These are phyloP conservation scores for Boletus mariae DNA, from an alignment of 1,284 basidiomycete species.

Conservation along the genomic window DNA sequence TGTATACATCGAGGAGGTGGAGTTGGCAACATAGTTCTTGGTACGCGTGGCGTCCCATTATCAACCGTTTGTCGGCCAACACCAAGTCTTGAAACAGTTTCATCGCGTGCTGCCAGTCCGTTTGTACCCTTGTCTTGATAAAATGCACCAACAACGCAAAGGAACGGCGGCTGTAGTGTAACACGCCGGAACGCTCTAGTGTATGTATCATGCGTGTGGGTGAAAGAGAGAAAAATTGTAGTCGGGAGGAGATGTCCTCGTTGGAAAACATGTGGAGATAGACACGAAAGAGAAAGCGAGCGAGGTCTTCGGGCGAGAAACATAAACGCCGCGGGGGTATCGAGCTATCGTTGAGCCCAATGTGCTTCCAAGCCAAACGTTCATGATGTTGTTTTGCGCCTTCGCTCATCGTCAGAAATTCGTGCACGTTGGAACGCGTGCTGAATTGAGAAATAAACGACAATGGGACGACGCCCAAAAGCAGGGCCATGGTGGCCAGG, in stretches of 20 bases:
- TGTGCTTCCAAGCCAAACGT: slow-evolving; percentile 41
- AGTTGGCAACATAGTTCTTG: slow-evolving; percentile 43
- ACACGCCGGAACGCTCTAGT: neutral
- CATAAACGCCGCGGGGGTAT: slow-evolving; percentile 16
- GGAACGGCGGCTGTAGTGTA: slow-evolving; percentile 43
- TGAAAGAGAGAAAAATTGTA: neutral
- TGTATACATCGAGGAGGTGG: slow-evolving; percentile 31
- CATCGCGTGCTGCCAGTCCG: slow-evolving; percentile 36
- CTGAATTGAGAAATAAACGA: slow-evolving; percentile 41
- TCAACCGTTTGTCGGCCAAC: slow-evolving; percentile 25
- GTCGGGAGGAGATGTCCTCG: slow-evolving; percentile 6
- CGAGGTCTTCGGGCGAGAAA: slow-evolving; percentile 34
- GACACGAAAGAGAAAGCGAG: slow-evolving; percentile 40
- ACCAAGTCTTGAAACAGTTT: slow-evolving; percentile 28
- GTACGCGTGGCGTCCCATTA: slow-evolving; percentile 33
- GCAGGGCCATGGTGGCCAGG: slow-evolving; percentile 36
- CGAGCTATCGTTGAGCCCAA: slow-evolving; percentile 6
- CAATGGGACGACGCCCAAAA: slow-evolving; percentile 42
- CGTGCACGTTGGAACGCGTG: slow-evolving; percentile 41
- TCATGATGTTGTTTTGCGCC: slow-evolving; percentile 38
- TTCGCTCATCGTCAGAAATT: slow-evolving; percentile 23
- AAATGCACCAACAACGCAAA: slow-evolving; percentile 42
- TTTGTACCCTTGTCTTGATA: slow-evolving; percentile 33
- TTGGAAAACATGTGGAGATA: slow-evolving; percentile 45
- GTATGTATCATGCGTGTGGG: neutral